A percentile compares a stretch with the other conserved stretches of the same genome.
phyloP scores from a whole-genome alignment of 106 monocot genomes.

The Dioscorea zingiberensis region DNA sequence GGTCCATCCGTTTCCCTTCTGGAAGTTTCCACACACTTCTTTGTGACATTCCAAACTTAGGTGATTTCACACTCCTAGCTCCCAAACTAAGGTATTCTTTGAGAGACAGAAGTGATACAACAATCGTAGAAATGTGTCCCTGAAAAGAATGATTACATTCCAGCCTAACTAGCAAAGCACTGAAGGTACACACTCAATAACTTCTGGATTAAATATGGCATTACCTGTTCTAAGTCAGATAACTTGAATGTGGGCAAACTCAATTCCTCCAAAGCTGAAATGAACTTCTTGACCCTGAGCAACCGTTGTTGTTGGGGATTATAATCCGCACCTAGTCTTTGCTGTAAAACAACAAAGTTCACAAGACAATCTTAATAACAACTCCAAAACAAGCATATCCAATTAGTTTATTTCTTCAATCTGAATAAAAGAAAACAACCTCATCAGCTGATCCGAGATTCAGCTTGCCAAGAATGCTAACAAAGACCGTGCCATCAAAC shows the following conservation, averaged over 20 bases:
- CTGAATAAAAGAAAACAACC: not conserved
- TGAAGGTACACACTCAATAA: not conserved
- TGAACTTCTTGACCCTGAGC: slow-evolving; percentile 22
- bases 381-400: not conserved
- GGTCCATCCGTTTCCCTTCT: slow-evolving; percentile 10
- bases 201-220: not conserved
- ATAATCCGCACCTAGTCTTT: slow-evolving; percentile 8
- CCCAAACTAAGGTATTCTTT: slow-evolving; percentile 17
- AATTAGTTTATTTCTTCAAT: not conserved
- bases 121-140: slow-evolving; percentile 29
- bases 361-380: not conserved
- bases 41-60: slow-evolving; percentile 18
- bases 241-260: slow-evolving; percentile 20
- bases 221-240: slow-evolving; percentile 34
- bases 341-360: not conserved
- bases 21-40: slow-evolving; percentile 12
- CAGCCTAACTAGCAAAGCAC: not conserved
- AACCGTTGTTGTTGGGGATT: slow-evolving; percentile 4
- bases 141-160: slow-evolving; percentile 1
- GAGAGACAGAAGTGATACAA: slow-evolving; percentile 39
- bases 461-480: slow-evolving; percentile 25
- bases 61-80: slow-evolving; percentile 1
- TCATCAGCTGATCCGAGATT: slow-evolving; percentile 12
- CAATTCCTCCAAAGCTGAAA: slow-evolving; percentile 13
- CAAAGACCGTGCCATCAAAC: slow-evolving; percentile 35